Evolutionary conservation across 306 rosid genomes (phyloP).

Genomic region (Abrus pulchellus): DNA sequence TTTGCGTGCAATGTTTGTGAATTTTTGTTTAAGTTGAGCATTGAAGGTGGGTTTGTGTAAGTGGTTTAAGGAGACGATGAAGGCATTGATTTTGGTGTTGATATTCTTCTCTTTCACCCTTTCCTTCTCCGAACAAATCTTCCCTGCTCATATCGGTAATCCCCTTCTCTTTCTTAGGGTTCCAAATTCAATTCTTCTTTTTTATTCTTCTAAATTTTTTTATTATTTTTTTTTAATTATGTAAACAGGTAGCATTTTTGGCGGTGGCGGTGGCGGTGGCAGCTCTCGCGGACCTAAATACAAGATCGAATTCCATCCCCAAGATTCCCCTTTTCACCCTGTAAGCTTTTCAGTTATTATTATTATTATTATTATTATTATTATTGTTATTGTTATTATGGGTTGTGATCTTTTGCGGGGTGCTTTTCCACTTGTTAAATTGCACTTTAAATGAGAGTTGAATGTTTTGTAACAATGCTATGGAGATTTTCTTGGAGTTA

Average conservation of each 20-base stretch:
- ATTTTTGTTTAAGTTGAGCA: not conserved
- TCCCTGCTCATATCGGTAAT: slow-evolving; percentile 71
- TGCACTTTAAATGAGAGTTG: not conserved
- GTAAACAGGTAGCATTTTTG: slow-evolving; percentile 70
- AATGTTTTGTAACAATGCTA: not conserved
- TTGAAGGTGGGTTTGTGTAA: not conserved
- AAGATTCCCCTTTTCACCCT: slow-evolving; percentile 82
- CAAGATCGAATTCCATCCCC: slow-evolving; percentile 85
- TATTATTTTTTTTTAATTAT: not conserved
- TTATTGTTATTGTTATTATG: not conserved
- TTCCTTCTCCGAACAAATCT: slow-evolving; percentile 65
- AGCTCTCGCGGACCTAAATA: slow-evolving; percentile 89
- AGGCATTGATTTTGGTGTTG: slow-evolving; percentile 47
- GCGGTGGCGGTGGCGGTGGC: slow-evolving; percentile 44
- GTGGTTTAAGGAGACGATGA: slow-evolving; percentile 52
- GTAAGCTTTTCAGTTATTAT: slow-evolving; percentile 54
- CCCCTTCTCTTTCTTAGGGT: not conserved
- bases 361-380: not conserved
- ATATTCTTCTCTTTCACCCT: slow-evolving; percentile 50
- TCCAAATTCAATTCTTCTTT: not conserved
- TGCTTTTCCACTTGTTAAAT: not conserved
- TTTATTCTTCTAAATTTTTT: not conserved
- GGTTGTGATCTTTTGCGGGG: not conserved
- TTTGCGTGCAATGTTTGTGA: not conserved
- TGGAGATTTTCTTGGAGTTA: not conserved